These are phyloP conservation scores for Pseudogymnoascus verrucosus DNA, from an alignment of 2,329 filamentous ascomycete genomes.

Conservation along the genomic window DNA sequence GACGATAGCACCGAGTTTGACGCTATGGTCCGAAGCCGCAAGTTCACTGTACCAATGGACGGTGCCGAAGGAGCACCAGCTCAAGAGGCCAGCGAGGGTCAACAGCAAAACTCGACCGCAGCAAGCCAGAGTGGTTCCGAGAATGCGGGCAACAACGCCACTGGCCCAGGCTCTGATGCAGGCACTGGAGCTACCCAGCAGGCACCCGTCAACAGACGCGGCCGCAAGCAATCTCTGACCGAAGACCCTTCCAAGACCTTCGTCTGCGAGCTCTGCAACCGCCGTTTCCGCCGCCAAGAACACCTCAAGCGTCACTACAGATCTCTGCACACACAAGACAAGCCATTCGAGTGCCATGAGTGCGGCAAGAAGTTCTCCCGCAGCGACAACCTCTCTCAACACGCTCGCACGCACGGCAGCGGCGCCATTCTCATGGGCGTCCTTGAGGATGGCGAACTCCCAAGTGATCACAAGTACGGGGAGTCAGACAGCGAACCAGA, in stretches of 20 bases:
- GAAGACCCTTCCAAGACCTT: slow-evolving; percentile 99
- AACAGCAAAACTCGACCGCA: slow-evolving; percentile 23
- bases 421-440: slow-evolving; percentile 89
- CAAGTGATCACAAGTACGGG: slow-evolving; percentile 35
- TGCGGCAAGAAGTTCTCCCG: slow-evolving; percentile 99
- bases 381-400: slow-evolving; percentile 94
- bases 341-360: slow-evolving; percentile 95
- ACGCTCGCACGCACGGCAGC: slow-evolving; percentile 85
- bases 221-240: slow-evolving; percentile 95
- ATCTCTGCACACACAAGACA: slow-evolving; percentile 95
- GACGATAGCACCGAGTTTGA: slow-evolving; percentile 30
- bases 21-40: slow-evolving; percentile 27
- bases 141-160: slow-evolving; percentile 33
- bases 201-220: slow-evolving; percentile 73
- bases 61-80: slow-evolving; percentile 22
- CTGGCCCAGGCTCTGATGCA: slow-evolving; percentile 33
- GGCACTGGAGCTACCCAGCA: slow-evolving; percentile 31
- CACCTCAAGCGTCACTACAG: slow-evolving; percentile 98
- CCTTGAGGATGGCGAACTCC: slow-evolving; percentile 59
- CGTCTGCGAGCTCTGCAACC: slow-evolving; percentile 90
- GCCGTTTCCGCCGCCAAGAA: slow-evolving; percentile 95
- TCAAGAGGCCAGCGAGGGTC: slow-evolving; percentile 22
- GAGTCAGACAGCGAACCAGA: slow-evolving; percentile 45
- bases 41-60: slow-evolving; percentile 29
- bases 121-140: slow-evolving; percentile 36